Conservation (phyloP, 2,329 filamentous ascomycete genomes). For the Diaporthe nobilis region DNA sequence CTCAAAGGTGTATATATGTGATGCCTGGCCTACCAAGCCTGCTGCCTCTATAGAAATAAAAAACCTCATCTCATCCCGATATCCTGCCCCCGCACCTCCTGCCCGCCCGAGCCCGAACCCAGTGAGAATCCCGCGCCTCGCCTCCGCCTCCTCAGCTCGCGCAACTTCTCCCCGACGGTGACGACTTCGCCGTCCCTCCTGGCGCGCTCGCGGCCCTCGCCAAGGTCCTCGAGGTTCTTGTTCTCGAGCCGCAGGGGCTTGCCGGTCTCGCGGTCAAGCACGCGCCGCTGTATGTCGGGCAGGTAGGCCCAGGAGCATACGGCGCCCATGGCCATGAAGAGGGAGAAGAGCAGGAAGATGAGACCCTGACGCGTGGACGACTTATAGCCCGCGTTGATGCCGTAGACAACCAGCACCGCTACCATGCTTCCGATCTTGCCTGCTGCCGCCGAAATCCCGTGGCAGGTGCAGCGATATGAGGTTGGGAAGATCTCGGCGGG, state of each 20-base stretch:
- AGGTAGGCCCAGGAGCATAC: conserved; percentile 67
- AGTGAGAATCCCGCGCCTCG: conserved; percentile 23
- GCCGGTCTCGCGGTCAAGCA: conserved; percentile 50
- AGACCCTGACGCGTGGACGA: conserved; percentile 61
- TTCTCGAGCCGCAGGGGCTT: conserved; percentile 56
- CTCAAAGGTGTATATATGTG: neutral
- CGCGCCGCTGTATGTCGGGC: conserved; percentile 61
- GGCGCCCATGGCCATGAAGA: conserved; percentile 63
- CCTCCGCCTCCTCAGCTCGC: conserved; percentile 54
- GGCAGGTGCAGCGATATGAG: conserved; percentile 73
- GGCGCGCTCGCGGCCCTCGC: conserved; percentile 62
- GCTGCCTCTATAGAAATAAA: neutral
- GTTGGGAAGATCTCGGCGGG: conserved; percentile 77
- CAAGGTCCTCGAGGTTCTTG: conserved; percentile 65
- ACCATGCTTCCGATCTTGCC: conserved; percentile 72
- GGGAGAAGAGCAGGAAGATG: conserved; percentile 65
- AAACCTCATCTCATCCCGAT: conserved; percentile 30
- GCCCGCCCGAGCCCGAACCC: neutral
- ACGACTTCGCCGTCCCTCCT: conserved; percentile 60
- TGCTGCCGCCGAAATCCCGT: conserved; percentile 72
- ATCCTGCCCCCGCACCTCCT: conserved; percentile 27
- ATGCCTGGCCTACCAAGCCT: neutral
- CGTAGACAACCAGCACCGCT: conserved; percentile 64
- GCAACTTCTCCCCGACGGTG: conserved; percentile 59
- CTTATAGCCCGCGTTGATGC: conserved; percentile 61